phyloP scores from a whole-genome alignment of 176 grass and related monocot species.

The Ananas comosus region DNA sequence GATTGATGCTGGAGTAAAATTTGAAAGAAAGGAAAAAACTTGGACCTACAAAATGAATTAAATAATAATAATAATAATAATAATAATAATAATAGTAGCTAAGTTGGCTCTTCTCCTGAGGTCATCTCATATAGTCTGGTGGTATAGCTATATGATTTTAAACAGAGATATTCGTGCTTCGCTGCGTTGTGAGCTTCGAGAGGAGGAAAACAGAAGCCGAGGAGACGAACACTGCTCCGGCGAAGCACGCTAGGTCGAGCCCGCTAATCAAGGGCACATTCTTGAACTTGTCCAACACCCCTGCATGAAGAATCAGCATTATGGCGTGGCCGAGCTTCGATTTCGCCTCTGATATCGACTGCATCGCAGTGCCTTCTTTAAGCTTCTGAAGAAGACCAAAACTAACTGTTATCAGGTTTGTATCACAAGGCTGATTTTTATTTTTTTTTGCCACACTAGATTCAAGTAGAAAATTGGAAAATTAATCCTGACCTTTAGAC shows the following conservation, averaged over 20 bases:
- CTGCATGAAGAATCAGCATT: constrained; percentile 61
- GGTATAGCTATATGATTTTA: not conserved
- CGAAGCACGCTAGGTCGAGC: constrained; percentile 68
- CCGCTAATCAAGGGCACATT: constrained; percentile 47
- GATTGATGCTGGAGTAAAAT: too few species aligned
- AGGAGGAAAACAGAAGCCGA: constrained; percentile 71
- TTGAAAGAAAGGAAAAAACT: too few species aligned
- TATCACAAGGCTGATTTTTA: not conserved
- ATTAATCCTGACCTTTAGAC: constrained; percentile 34
- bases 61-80: too few species aligned
- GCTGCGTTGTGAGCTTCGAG: constrained; percentile 29
- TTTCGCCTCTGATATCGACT: constrained; percentile 48
- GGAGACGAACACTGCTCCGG: constrained; percentile 54
- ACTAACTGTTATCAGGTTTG: not conserved
- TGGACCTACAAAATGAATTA: too few species aligned
- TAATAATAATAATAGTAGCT: too few species aligned
- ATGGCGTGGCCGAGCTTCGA: constrained; percentile 70
- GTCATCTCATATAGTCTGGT: not conserved
- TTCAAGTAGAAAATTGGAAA: not conserved
- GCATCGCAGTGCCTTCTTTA: constrained; percentile 46
- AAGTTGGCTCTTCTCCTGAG: not conserved
- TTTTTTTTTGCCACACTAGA: not conserved
- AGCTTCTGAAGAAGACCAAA: constrained; percentile 38
- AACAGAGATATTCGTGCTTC: not conserved
- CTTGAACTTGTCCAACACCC: constrained; percentile 72